Evolutionary conservation across 1,284 basidiomycete species (phyloP).

Genomic region (Trametes polyzona): DNA sequence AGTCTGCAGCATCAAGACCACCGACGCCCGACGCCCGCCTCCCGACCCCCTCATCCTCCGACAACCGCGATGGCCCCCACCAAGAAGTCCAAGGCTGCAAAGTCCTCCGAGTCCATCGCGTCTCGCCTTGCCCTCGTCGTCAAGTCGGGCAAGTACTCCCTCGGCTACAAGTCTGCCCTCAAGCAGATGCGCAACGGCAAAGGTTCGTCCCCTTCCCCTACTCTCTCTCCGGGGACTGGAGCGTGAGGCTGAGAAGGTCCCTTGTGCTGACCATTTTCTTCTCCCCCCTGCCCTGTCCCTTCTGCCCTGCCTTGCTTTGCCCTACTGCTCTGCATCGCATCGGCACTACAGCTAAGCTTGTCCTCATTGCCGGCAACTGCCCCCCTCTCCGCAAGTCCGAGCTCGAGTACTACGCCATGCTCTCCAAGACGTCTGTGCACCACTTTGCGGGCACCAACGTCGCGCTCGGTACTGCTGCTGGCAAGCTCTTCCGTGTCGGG

Average conservation of each 20-base stretch:
- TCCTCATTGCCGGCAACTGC: slow-evolving; percentile 99
- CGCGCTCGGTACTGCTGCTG: slow-evolving; percentile 97
- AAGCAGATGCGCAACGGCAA: slow-evolving; percentile 99
- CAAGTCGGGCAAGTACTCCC: slow-evolving; percentile 93
- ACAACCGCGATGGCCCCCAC: slow-evolving; percentile 80
- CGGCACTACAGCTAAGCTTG: slow-evolving; percentile 83
- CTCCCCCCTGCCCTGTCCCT: slow-evolving; percentile 24
- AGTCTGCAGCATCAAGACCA: slow-evolving; percentile 28
- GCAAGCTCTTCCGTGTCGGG: slow-evolving; percentile 99
- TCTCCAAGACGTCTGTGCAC: slow-evolving; percentile 96
- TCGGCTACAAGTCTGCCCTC: slow-evolving; percentile 96
- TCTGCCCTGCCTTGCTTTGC: slow-evolving; percentile 19
- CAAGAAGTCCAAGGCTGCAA: slow-evolving; percentile 93
- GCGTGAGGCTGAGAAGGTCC: slow-evolving; percentile 97
- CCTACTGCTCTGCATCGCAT: not conserved
- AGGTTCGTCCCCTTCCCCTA: slow-evolving; percentile 64
- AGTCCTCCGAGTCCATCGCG: slow-evolving; percentile 94
- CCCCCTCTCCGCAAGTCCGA: slow-evolving; percentile 99
- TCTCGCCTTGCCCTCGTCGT: slow-evolving; percentile 96
- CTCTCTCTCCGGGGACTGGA: slow-evolving; percentile 83
- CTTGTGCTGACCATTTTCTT: slow-evolving; percentile 65
- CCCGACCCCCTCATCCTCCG: no score
- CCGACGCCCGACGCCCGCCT: slow-evolving; percentile 15
- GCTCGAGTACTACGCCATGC: slow-evolving; percentile 99
- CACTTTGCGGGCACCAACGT: slow-evolving; percentile 98